Conservation (phyloP, 306 rosid genomes). For the Potentilla sterilis region DNA sequence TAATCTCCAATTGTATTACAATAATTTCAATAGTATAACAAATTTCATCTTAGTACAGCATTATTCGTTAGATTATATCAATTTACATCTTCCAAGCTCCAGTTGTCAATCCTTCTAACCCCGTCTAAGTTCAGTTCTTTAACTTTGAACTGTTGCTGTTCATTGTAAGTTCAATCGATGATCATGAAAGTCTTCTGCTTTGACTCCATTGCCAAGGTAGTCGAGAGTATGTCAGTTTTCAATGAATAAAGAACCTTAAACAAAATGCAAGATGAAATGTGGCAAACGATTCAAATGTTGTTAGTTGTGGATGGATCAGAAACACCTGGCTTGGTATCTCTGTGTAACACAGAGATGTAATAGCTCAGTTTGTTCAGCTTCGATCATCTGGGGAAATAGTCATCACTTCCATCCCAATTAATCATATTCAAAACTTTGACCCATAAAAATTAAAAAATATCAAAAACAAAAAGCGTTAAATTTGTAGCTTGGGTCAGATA, state of each 20-base stretch:
- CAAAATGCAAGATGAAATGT: background rate
- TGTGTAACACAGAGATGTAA: background rate
- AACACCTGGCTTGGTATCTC: constrained; percentile 6
- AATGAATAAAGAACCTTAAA: too few species aligned
- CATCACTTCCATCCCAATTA: background rate
- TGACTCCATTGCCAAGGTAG: background rate
- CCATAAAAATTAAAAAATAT: fast-evolving
- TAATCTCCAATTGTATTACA: background rate
- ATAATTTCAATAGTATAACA: background rate
- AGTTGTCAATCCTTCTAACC: too few species aligned
- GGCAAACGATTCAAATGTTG: background rate
- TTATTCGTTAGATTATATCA: too few species aligned
- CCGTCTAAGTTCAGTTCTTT: background rate
- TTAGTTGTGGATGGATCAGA: background rate
- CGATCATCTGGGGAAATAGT: constrained; percentile 8
- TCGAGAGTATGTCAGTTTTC: too few species aligned
- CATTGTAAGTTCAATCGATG: background rate
- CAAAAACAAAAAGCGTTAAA: background rate
- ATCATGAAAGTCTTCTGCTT: too few species aligned
- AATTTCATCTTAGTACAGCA: too few species aligned
- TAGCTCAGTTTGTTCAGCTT: constrained; percentile 3
- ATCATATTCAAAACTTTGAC: background rate
- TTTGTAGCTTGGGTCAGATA: constrained; percentile 42
- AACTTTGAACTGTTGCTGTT: background rate
- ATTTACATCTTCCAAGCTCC: too few species aligned